These are phyloP conservation scores for Raffaelea deltoideospora DNA, from an alignment of 2,329 filamentous ascomycete genomes.

Conservation along the genomic window DNA sequence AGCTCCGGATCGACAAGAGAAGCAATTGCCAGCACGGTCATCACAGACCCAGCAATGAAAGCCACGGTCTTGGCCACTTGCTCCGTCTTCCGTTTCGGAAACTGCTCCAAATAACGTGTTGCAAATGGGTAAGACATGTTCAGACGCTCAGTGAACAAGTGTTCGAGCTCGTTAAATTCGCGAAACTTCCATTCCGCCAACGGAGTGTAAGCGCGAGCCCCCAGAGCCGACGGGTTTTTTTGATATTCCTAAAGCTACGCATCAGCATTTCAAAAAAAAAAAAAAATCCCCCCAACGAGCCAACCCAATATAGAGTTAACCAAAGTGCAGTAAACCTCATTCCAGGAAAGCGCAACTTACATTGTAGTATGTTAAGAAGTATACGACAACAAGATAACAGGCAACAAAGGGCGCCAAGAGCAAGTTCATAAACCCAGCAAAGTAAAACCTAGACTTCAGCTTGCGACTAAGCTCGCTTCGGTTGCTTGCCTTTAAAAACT, in stretches of 20 bases:
- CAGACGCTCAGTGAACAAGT: slow-evolving; percentile 76
- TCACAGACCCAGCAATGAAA: slow-evolving; percentile 75
- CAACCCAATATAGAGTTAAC: too few species aligned
- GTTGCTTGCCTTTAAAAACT: slow-evolving; percentile 74
- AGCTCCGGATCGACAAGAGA: slow-evolving; percentile 83
- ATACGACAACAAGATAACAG: slow-evolving; percentile 73
- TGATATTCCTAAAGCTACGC: slow-evolving; percentile 61
- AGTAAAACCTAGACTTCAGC: slow-evolving; percentile 61
- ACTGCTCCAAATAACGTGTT: slow-evolving; percentile 84
- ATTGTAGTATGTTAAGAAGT: slow-evolving; percentile 91
- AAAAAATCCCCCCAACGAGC: too few species aligned
- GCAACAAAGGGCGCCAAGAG: slow-evolving; percentile 76
- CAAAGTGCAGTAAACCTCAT: too few species aligned
- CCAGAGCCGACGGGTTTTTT: slow-evolving; percentile 75
- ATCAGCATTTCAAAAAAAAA: slow-evolving; percentile 7
- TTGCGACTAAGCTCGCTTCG: slow-evolving; percentile 65
- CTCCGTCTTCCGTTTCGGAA: slow-evolving; percentile 86
- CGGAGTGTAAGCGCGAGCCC: slow-evolving; percentile 81
- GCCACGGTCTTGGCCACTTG: slow-evolving; percentile 72
- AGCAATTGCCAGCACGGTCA: slow-evolving; percentile 69
- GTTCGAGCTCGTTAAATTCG: slow-evolving; percentile 91
- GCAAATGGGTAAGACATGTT: slow-evolving; percentile 95
- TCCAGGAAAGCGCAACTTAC: slow-evolving; percentile 38
- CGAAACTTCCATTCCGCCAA: slow-evolving; percentile 96
- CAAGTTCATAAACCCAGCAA: slow-evolving; percentile 75